These are phyloP conservation scores for Thelephora ganbajun DNA, from an alignment of 768 basidiomycete species.

Conservation along the genomic window DNA sequence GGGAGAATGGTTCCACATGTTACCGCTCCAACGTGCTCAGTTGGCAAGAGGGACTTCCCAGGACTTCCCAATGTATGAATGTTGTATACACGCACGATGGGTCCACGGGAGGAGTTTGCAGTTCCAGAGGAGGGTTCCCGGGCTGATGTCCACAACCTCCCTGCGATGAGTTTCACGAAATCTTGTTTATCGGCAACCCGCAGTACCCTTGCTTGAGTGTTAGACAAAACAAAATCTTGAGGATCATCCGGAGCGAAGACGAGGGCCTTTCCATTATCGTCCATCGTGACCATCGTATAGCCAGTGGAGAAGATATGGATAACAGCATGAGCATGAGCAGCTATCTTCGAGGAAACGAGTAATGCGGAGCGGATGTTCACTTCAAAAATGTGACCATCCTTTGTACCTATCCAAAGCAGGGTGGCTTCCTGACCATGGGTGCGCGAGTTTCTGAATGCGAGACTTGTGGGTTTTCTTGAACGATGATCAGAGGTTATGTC, in stretches of 20 bases:
- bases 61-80: constrained; percentile 44
- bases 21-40: constrained; percentile 68
- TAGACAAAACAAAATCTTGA: constrained; percentile 30
- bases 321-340: constrained; percentile 53
- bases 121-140: constrained; percentile 33
- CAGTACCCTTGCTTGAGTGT: constrained; percentile 39
- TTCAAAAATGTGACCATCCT: constrained; percentile 80
- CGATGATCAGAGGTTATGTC: constrained; percentile 30
- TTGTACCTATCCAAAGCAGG: constrained; percentile 78
- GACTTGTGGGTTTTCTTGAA: constrained; percentile 38
- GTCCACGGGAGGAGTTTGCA: constrained; percentile 27
- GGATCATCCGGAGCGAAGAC: constrained; percentile 44
- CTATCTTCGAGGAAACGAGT: constrained; percentile 41
- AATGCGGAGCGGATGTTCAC: constrained; percentile 53
- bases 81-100: constrained; percentile 76
- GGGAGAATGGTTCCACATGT: constrained; percentile 70
- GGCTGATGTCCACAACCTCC: constrained; percentile 73
- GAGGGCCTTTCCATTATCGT: constrained; percentile 74
- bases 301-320: constrained; percentile 63
- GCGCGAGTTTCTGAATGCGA: constrained; percentile 52
- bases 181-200: constrained; percentile 73
- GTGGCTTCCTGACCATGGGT: constrained; percentile 32
- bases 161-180: constrained; percentile 61
- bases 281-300: constrained; percentile 61
- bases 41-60: constrained; percentile 41